Conservation (phyloP, 805 yeast species). For the Myxozyma mucilagina region DNA sequence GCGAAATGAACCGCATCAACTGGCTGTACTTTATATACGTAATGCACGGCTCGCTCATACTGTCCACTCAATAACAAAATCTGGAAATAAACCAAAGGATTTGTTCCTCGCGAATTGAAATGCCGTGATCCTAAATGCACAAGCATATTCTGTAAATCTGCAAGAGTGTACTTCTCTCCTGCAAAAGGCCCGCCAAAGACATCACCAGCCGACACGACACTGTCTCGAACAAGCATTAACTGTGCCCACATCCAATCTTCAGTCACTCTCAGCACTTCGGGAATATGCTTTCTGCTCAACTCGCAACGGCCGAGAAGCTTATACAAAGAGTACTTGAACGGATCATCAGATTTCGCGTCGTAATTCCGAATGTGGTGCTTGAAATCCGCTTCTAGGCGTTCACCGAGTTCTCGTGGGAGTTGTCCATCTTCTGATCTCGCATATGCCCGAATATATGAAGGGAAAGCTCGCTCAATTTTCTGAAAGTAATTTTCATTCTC, state of each 20-base stretch:
- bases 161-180: constrained; percentile 54
- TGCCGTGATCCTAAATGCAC: constrained; percentile 69
- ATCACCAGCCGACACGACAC: constrained; percentile 15
- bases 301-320: constrained; percentile 90
- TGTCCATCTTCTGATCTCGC: constrained; percentile 54
- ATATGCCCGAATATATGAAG: constrained; percentile 72
- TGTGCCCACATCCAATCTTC: constrained; percentile 99
- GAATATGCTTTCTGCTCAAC: constrained; percentile 65
- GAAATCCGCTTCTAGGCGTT: constrained; percentile 75
- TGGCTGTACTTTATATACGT: constrained; percentile 62
- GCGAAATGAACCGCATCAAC: constrained; percentile 89
- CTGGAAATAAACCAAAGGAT: constrained; percentile 72
- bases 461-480: constrained; percentile 82
- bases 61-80: constrained; percentile 73
- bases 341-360: constrained; percentile 69
- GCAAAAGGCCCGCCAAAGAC: constrained; percentile 15
- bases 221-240: constrained; percentile 56
- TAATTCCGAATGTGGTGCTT: constrained; percentile 73
- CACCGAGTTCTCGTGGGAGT: constrained; percentile 66
- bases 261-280: constrained; percentile 70
- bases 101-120: constrained; percentile 60
- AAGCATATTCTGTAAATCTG: constrained; percentile 71
- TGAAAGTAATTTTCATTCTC: constrained; percentile 71
- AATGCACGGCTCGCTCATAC: constrained; percentile 75
- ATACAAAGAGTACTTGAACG: constrained; percentile 85